These are phyloP conservation scores for Zostera marina DNA, from an alignment of 116 monocot genomes.

Conservation along the genomic window DNA sequence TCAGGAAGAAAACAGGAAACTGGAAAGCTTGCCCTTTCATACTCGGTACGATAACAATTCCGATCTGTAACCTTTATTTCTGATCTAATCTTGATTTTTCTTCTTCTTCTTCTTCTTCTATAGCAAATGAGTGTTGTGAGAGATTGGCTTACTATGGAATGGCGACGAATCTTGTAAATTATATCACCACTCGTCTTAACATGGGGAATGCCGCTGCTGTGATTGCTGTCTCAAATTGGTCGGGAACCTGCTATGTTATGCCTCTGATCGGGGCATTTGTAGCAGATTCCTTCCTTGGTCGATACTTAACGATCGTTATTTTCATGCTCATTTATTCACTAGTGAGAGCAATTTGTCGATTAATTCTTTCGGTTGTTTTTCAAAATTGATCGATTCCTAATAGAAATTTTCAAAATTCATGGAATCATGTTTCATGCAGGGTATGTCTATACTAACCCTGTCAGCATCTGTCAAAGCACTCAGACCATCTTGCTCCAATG, in stretches of 20 bases:
- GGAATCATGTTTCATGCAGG: neutral
- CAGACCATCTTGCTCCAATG: neutral
- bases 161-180: neutral
- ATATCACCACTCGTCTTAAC: neutral
- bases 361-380: neutral
- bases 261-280: conserved; percentile 1
- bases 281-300: conserved; percentile 1
- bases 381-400: neutral
- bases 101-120: neutral
- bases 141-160: neutral
- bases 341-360: neutral
- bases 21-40: conserved; percentile 22
- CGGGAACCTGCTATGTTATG: neutral
- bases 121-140: neutral
- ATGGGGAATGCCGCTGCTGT: neutral
- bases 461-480: neutral
- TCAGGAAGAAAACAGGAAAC: conserved; percentile 14
- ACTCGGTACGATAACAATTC: conserved; percentile 9
- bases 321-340: neutral
- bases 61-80: too few relatives aligned
- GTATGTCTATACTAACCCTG: neutral
- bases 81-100: neutral
- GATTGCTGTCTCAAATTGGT: neutral
- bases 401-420: neutral
- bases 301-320: neutral